Percentiles rank a stretch among this genome's conserved stretches.
These are phyloP conservation scores for Plasmopara muralis DNA, from an alignment of 352 stramenopile genomes.

Conservation along the genomic window DNA sequence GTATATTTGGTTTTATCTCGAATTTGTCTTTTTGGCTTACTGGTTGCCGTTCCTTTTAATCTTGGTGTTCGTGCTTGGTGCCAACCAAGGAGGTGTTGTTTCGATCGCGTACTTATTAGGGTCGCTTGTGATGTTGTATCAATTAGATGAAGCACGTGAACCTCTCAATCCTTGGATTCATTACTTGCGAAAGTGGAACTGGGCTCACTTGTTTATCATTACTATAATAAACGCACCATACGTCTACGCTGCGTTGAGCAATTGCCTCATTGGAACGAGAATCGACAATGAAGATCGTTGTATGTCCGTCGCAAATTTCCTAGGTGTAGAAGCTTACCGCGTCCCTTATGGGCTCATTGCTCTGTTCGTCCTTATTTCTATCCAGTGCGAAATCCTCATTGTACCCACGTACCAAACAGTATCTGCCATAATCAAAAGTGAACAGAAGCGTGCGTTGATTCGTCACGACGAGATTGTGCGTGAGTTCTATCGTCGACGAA, in stretches of 20 bases:
- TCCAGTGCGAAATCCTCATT: slow-evolving; percentile 74
- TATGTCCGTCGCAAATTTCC: slow-evolving; percentile 59
- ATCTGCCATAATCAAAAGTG: slow-evolving; percentile 36
- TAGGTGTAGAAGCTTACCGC: slow-evolving; percentile 49
- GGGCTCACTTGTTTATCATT: slow-evolving; percentile 75
- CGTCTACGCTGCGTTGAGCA: slow-evolving; percentile 41
- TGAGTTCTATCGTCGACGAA: slow-evolving; percentile 57
- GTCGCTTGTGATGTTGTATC: slow-evolving; percentile 71
- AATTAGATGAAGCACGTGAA: slow-evolving; percentile 57
- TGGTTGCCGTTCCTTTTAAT: slow-evolving; percentile 71
- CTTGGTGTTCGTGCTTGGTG: slow-evolving; percentile 66
- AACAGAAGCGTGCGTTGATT: slow-evolving; percentile 38
- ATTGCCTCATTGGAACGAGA: slow-evolving; percentile 36
- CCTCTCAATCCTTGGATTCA: slow-evolving; percentile 61
- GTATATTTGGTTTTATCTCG: slow-evolving; percentile 64
- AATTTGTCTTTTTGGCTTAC: slow-evolving; percentile 50
- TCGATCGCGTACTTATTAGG: slow-evolving; percentile 71
- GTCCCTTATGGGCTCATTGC: slow-evolving; percentile 63
- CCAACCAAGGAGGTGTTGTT: slow-evolving; percentile 56
- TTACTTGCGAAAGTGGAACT: slow-evolving; percentile 75
- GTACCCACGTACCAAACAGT: slow-evolving; percentile 58
- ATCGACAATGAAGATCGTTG: slow-evolving; percentile 31
- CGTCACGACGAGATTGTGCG: slow-evolving; percentile 61
- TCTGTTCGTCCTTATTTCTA: slow-evolving; percentile 76
- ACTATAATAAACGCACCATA: slow-evolving; percentile 62